Evolutionary conservation across 345 rosid genomes (phyloP).

Genomic region (Salix arbutifolia): DNA sequence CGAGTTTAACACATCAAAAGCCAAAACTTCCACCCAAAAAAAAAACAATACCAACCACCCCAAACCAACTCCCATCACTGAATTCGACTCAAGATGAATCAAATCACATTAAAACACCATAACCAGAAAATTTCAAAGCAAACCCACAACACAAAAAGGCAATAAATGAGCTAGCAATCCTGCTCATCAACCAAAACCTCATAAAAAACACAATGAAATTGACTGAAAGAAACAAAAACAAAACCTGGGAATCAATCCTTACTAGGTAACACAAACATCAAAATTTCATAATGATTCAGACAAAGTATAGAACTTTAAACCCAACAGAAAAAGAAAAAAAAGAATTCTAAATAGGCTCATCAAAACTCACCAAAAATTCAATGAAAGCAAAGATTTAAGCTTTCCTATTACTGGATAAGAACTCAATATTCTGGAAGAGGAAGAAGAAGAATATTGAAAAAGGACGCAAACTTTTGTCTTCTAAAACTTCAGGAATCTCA

Average conservation of each 20-base stretch:
- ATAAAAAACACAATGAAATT: neutral
- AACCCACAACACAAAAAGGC: neutral
- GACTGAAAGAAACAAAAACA: neutral
- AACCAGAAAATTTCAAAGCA: neutral
- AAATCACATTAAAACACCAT: neutral
- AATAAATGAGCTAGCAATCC: conserved; percentile 1
- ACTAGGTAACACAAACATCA: neutral
- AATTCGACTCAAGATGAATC: neutral
- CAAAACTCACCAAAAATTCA: conserved; percentile 11
- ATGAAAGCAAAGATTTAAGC: conserved; percentile 7
- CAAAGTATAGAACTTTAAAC: neutral
- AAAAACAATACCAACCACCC: neutral
- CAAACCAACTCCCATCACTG: neutral
- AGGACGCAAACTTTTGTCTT: conserved; percentile 3
- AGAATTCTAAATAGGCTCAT: neutral
- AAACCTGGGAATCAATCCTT: neutral
- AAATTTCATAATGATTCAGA: neutral
- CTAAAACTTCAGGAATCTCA: neutral
- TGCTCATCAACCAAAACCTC: neutral
- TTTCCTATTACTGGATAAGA: conserved; percentile 10
- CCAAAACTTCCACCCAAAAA: neutral
- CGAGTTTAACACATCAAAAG: neutral
- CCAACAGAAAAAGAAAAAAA: no score
- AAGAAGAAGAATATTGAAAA: conserved; percentile 6
- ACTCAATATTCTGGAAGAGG: neutral